Base-by-base conservation (phyloP, 2,329 filamentous ascomycete genomes). In the Aureobasidium subglaciale region DNA sequence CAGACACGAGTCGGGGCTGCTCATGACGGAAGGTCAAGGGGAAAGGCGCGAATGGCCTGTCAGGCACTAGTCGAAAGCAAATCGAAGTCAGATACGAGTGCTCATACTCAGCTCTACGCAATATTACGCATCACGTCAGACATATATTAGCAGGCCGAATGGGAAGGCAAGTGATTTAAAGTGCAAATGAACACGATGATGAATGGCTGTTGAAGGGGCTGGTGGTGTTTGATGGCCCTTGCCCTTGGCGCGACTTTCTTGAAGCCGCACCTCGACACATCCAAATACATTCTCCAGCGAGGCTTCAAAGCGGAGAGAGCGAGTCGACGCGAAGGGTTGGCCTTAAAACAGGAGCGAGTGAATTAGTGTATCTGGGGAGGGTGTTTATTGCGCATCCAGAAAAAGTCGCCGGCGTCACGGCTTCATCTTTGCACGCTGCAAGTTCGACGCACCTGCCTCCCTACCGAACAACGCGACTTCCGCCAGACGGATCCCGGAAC, bases 371-470 rank as follows among this genome's bases (percentile, higher is more conserved):
- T 38, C 46, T 38, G 46, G 32, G 41, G 27, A 53, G 35, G 43
- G 18, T 32, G 16, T 16, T 30, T 35, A 13, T 43, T 41, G 11
- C 35, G 25, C 35, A 22, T 34, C 16, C 24, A 42, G 35, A 43
- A 54, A 54, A 54, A 54, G 37, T 54, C 29, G 40, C 27, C 24
- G 50, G 50, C 50, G 50, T 54, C 50, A 43, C 50, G 38, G 32
- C 27, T 43, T 40, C 35, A 32, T 25, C 32, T 38, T 38, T n/a
- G 13, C 43, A 20, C 32, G 46, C 46, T 50, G 27, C 32, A 50
- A 34, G 38, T 50, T 50, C 46, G 29, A 54, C 50, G 50, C 22
- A 42, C 27, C 50, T 54, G 38, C 50, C 50, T 54, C 37, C 38
- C 24, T 25, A 22, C 27, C n/a, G 32, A 29, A 18, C 24, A 29